These are phyloP conservation scores for Wickerhamiella vanderwaltii DNA, from an alignment of 805 yeast species.

Conservation along the genomic window DNA sequence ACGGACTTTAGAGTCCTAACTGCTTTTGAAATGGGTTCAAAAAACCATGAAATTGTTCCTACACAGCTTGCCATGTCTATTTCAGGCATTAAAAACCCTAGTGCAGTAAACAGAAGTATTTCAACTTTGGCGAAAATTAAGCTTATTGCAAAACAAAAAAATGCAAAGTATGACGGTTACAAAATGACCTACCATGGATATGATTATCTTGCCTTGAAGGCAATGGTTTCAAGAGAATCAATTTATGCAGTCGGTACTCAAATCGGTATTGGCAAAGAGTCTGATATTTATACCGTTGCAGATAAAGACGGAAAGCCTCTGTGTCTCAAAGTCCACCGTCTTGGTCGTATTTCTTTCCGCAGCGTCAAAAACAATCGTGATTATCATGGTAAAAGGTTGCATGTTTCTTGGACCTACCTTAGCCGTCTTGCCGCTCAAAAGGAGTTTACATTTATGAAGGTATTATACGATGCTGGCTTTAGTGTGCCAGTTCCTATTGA, in stretches of 20 bases:
- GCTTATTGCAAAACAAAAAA: slow-evolving; percentile 63
- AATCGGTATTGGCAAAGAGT: slow-evolving; percentile 95
- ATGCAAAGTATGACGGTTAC: slow-evolving; percentile 93
- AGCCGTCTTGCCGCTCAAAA: slow-evolving; percentile 84
- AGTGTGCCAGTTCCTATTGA: slow-evolving; percentile 83
- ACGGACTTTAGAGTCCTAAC: slow-evolving; percentile 85
- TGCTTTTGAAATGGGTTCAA: slow-evolving; percentile 76
- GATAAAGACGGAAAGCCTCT: slow-evolving; percentile 51
- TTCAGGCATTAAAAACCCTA: slow-evolving; percentile 61
- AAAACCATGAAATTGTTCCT: slow-evolving; percentile 92
- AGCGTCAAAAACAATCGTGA: slow-evolving; percentile 92
- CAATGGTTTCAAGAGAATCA: slow-evolving; percentile 63
- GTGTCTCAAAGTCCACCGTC: slow-evolving; percentile 80
- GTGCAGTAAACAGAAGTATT: slow-evolving; percentile 67
- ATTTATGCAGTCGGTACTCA: slow-evolving; percentile 70
- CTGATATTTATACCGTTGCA: slow-evolving; percentile 79
- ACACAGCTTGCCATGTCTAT: slow-evolving; percentile 68
- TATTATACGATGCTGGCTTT: slow-evolving; percentile 63
- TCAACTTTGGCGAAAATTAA: slow-evolving; percentile 79
- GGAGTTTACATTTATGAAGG: slow-evolving; percentile 79
- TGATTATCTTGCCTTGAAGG: slow-evolving; percentile 81
- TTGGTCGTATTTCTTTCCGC: slow-evolving; percentile 87
- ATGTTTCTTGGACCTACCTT: slow-evolving; percentile 86
- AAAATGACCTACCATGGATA: slow-evolving; percentile 78
- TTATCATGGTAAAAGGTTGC: slow-evolving; percentile 57